Base-by-base conservation (phyloP, 257 asterid species). In the Jaltomata sinuosa region DNA sequence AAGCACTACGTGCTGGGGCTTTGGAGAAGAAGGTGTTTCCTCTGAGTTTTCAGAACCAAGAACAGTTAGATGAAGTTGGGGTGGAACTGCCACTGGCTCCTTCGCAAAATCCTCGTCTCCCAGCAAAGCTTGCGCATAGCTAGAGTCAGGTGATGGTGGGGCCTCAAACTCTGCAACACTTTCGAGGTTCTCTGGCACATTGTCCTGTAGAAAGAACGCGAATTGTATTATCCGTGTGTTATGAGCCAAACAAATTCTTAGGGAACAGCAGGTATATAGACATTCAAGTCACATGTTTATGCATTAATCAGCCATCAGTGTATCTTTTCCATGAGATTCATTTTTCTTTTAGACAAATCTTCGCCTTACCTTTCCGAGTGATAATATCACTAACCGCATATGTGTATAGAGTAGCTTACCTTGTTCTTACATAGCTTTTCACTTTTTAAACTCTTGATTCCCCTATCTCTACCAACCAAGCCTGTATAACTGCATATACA, bases 151-250 rank as follows among this genome's bases (percentile, higher is more conserved):
- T 50, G 99, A 96, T 62, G 91, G 89, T 31, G 98, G 98, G 32
- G 94, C 94, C 89, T 96, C 99, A 25, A 96, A 96, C 88, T 94
- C 97, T 5, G 89, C 93, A 31, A 93, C 94, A 81, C 94, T 91
- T 22, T 91, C 95, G 6, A 93, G 95, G 89, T 92, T 94, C 83
- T 96, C 98, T 0, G 98, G 92, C n/a, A 93, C 91, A 79, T 89
- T 89, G 61, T 90, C 94, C 98, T 96, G 86, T 8, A 84, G 59
- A 86, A 85, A 76, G 61, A 14, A 40, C 8, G 79, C 32, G 0
- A 0, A 25, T 72, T 72, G 8, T 31, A 14, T 64, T 29, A 64
- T 64, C n/a, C 72, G 31, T 6, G 72, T 12, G 16, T 69, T 27
- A 76, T 1, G 59, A 76, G 61, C 81, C 40, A 29, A 76, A 19